These are phyloP conservation scores for Austroboletus novae-zelandiae DNA, from an alignment of 1,284 basidiomycete genomes.

Conservation along the genomic window DNA sequence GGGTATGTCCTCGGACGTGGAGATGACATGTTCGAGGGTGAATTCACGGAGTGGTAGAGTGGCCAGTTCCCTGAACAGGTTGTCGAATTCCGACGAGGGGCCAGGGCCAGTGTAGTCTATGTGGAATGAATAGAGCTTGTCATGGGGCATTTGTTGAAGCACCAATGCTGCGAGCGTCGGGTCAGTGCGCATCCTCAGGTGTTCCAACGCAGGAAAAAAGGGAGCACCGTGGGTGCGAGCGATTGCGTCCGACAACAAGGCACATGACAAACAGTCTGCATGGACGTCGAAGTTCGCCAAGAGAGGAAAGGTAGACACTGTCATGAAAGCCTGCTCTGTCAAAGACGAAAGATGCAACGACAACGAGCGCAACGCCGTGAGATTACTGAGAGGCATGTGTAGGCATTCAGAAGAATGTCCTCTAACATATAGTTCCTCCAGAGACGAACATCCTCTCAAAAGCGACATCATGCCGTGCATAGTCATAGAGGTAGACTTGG, in stretches of 20 bases:
- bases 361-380: slow-evolving; percentile 41
- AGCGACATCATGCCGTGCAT: slow-evolving; percentile 31
- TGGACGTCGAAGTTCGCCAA: slow-evolving; percentile 50
- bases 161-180: slow-evolving; percentile 20
- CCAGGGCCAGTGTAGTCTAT: slow-evolving; percentile 36
- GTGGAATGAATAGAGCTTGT: slow-evolving; percentile 39
- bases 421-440: slow-evolving; percentile 45
- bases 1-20: slow-evolving; percentile 19
- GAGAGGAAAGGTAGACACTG: slow-evolving; percentile 41
- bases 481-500: slow-evolving; percentile 3
- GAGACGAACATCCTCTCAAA: slow-evolving; percentile 26
- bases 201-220: too few species aligned
- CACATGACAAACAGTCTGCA: slow-evolving; percentile 40
- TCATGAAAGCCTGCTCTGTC: slow-evolving; percentile 38
- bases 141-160: slow-evolving; percentile 30
- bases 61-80: slow-evolving; percentile 39
- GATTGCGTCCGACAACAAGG: slow-evolving; percentile 24
- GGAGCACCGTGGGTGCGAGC: too few species aligned
- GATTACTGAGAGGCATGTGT: slow-evolving; percentile 31
- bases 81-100: slow-evolving; percentile 36
- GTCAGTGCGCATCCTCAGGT: too few species aligned
- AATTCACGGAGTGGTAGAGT: slow-evolving; percentile 37
- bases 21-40: slow-evolving; percentile 44
- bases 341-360: slow-evolving; percentile 47
- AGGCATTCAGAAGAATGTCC: slow-evolving; percentile 43